phyloP scores from a whole-genome alignment of 2,329 filamentous ascomycete genomes.

The Venturia asperata region DNA sequence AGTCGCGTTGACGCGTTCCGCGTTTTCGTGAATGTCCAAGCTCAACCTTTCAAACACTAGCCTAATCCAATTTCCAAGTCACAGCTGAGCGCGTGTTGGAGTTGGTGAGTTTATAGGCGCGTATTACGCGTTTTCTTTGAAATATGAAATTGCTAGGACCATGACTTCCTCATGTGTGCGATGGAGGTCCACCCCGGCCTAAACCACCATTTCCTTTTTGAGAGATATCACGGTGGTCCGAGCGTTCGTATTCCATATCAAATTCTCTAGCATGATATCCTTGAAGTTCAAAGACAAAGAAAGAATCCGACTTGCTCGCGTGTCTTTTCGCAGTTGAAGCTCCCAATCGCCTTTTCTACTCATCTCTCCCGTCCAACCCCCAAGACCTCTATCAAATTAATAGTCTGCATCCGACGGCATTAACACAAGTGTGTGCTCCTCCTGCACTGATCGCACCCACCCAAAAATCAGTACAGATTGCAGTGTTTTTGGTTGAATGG shows the following conservation, averaged over 20 bases:
- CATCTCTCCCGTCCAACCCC: neutral
- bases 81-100: neutral
- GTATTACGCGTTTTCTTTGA: too few species aligned
- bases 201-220: neutral
- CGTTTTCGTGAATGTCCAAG: neutral
- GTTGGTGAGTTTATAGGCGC: neutral
- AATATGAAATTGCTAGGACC: too few species aligned
- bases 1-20: neutral
- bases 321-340: neutral
- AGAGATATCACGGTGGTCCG: neutral
- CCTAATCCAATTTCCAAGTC: neutral
- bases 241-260: neutral
- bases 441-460: too few species aligned
- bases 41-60: neutral
- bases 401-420: neutral
- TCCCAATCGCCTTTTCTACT: neutral
- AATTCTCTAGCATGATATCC: neutral
- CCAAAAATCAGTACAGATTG: neutral
- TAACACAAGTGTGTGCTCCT: neutral
- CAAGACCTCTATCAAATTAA: neutral
- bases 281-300: neutral
- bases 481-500: neutral
- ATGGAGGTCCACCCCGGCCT: neutral
- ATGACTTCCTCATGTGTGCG: too few species aligned
- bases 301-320: neutral